These are phyloP conservation scores for Colletotrichum eremochloae DNA, from an alignment of 2,329 filamentous ascomycete species.

Conservation along the genomic window DNA sequence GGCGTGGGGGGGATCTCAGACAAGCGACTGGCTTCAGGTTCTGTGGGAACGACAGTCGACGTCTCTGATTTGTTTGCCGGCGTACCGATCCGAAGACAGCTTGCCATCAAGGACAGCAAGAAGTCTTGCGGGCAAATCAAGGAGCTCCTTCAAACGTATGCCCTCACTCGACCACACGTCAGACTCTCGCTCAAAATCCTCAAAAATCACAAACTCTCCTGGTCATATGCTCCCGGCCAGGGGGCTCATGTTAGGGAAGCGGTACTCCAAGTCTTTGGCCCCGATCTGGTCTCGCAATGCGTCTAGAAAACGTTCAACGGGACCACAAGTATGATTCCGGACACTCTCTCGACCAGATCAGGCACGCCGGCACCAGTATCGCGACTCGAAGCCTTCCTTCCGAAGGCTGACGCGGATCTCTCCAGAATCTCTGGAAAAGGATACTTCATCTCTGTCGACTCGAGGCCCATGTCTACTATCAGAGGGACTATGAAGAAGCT, in stretches of 20 bases:
- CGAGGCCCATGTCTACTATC: slow-evolving; percentile 70
- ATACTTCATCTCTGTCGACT: slow-evolving; percentile 77
- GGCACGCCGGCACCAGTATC: slow-evolving; percentile 45
- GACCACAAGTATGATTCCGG: not conserved
- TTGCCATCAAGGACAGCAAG: slow-evolving; percentile 67
- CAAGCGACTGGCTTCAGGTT: slow-evolving; percentile 60
- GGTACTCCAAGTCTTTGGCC: slow-evolving; percentile 72
- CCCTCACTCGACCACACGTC: slow-evolving; percentile 73
- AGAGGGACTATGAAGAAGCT: slow-evolving; percentile 73
- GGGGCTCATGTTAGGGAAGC: slow-evolving; percentile 67
- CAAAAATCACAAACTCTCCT: slow-evolving; percentile 66
- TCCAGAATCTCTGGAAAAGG: slow-evolving; percentile 60
- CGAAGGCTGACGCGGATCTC: slow-evolving; percentile 61
- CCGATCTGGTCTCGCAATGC: slow-evolving; percentile 68
- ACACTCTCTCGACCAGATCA: slow-evolving; percentile 17
- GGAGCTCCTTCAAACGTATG: slow-evolving; percentile 73
- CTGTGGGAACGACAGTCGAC: slow-evolving; percentile 77
- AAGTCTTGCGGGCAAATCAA: slow-evolving; percentile 71
- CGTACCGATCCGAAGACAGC: slow-evolving; percentile 74
- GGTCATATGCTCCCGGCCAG: slow-evolving; percentile 72
- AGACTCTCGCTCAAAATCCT: slow-evolving; percentile 72
- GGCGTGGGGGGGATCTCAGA: slow-evolving; percentile 56
- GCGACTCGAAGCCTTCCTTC: slow-evolving; percentile 69
- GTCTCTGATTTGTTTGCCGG: slow-evolving; percentile 70
- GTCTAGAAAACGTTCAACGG: slow-evolving; percentile 50